Evolutionary conservation across 768 basidiomycete genomes (phyloP), one percentile per base, ranked within the genome.

Genomic region (Omphalotus guepiniiformis): DNA sequence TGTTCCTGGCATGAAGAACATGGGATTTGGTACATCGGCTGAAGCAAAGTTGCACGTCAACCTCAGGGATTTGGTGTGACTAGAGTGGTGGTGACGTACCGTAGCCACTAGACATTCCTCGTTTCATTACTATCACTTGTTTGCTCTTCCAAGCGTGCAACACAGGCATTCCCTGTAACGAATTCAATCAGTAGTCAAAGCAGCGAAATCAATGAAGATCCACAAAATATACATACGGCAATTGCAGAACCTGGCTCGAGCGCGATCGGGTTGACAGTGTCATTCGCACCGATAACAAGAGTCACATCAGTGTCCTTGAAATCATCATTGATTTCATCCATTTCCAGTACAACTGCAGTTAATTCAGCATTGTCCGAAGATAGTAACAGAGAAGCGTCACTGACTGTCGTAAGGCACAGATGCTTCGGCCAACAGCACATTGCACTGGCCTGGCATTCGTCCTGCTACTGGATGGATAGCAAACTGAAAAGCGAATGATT

Each of bases 301-400:
- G 85, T 88, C n/a, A 93, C 78, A 59, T 93, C 91, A 0, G 91
- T 93, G 28, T 89, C 88, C 43, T 74, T 71, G 64, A 93, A 93
- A 61, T 93, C 91, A 32, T 93, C 88, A 60, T 93, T 93, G 69
- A 93, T 93, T 66, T 93, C 91, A 51, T 93, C 91, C 91, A 93
- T 92, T 67, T 93, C 91, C 49, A 88, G 71, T 32, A 93, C 89
- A 54, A 93, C 90, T 91, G 55, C 22, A 5, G n/a, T 36, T 32
- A 21, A 32, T 25, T 23, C 39, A 25, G n/a, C 26, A 15, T 26
- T 25, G 13, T 26, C 30, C 13, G 22, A 19, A 42, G 34, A 39
- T 18, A 30, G 19, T 16, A 35, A 27, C 15, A 19, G 15, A 18
- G 13, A 23, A 13, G 8, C 29, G 29, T 21, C 46, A 55, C 82